A percentile compares a stretch with the other conserved stretches of the same genome.
phyloP scores from a whole-genome alignment of 2,329 filamentous ascomycete species.

The Xylariaceae sp. region DNA sequence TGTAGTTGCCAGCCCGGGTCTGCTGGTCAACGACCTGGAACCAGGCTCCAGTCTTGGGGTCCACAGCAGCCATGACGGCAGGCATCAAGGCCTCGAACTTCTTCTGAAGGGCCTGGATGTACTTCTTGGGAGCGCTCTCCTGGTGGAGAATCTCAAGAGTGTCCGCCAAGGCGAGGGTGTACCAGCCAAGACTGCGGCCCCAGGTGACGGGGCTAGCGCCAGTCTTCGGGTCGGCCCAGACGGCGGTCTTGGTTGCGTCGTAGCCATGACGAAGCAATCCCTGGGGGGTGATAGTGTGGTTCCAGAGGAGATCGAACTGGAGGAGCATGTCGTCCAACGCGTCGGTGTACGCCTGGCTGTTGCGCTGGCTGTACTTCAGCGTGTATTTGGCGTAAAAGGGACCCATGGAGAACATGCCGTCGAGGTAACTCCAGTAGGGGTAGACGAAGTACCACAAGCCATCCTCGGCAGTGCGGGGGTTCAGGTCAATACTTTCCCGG shows the following conservation, averaged over 20 bases:
- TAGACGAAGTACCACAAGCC: conserved; percentile 40
- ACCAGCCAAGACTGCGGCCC: conserved; percentile 37
- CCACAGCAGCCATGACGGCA: conserved; percentile 25
- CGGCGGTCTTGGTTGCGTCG: conserved; percentile 31
- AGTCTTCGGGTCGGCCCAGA: conserved; percentile 34
- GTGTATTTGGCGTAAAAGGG: conserved; percentile 37
- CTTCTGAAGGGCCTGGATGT: conserved; percentile 12
- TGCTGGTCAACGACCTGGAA: conserved; percentile 35
- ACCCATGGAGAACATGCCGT: conserved; percentile 47
- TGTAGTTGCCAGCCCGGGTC: conserved; percentile 31
- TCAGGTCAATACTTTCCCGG: conserved; percentile 29
- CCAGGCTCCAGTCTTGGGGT: conserved; percentile 33
- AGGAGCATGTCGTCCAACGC: conserved; percentile 27
- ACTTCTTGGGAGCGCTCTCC: conserved; percentile 7
- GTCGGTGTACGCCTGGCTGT: background rate
- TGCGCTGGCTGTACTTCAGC: conserved; percentile 16
- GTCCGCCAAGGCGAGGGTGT: conserved; percentile 35
- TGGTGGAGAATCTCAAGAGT: conserved; percentile 29
- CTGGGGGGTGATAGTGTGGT: conserved; percentile 22
- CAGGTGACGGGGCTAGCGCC: conserved; percentile 36
- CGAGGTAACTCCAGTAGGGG: conserved; percentile 48
- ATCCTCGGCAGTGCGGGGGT: conserved; percentile 32
- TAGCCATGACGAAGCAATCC: conserved; percentile 35
- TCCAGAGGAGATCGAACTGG: conserved; percentile 31
- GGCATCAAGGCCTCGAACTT: conserved; percentile 25